These are phyloP conservation scores for Purshia tridentata DNA, from an alignment of 306 rosid genomes.

Conservation along the genomic window DNA sequence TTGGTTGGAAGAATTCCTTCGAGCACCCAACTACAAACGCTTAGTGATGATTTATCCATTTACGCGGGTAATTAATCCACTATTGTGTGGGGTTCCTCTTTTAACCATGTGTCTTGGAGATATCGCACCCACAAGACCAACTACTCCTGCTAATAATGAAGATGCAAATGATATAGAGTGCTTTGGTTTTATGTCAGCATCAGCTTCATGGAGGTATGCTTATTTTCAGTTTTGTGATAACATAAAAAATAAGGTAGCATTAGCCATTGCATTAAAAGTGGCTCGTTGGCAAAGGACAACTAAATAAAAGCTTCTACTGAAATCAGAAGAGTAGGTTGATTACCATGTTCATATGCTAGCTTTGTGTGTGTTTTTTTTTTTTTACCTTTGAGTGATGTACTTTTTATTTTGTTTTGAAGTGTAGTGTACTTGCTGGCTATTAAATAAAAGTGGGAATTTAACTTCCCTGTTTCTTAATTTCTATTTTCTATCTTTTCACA, in stretches of 20 bases:
- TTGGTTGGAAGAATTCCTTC: constrained; percentile 8
- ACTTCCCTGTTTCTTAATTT: too few species aligned
- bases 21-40: constrained; percentile 8
- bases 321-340: too few species aligned
- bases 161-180: not conserved
- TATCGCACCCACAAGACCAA: too few species aligned
- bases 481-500: too few species aligned
- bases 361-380: too few species aligned
- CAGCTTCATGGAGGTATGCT: not conserved
- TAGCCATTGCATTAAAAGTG: not conserved
- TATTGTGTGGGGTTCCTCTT: constrained; percentile 1
- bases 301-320: too few species aligned
- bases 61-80: constrained; percentile 6
- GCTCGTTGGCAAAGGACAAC: not conserved
- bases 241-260: not conserved
- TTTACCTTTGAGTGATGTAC: too few species aligned
- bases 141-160: not conserved
- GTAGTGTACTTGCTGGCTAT: too few species aligned
- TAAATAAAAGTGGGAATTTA: too few species aligned
- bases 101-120: not conserved
- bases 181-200: not conserved
- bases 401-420: too few species aligned
- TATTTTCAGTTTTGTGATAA: not conserved
- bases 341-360: too few species aligned
- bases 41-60: not conserved